Evolutionary conservation across 2,329 filamentous ascomycete species (phyloP), one percentile per base, ranked within the genome.

Genomic region (Botrytis deweyae): DNA sequence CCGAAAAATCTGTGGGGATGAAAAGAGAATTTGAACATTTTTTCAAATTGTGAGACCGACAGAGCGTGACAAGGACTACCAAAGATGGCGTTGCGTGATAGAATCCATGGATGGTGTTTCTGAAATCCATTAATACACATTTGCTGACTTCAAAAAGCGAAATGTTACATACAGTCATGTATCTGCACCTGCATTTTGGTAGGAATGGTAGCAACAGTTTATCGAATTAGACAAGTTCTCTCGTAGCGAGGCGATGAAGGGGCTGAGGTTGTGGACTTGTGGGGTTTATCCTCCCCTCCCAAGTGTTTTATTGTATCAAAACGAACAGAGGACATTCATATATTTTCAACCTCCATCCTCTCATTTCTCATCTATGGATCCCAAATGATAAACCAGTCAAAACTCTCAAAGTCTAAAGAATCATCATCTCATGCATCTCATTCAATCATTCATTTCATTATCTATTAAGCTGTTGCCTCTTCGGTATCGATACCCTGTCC

Each of bases 401-500:
- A 36, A 40, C 14, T n/a, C 25, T 42, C 25, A 40, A 38, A 42
- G 22, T 7, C 25, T n/a, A 12, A 40, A 61, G 22, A 18, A 10
- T 63, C 20, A n/a, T n/a, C 22, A 18, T n/a, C 18, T n/a, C 16
- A n/a, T 29, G n/a, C 52, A 58, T 33, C 52, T 58, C 52, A 29
- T 9, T 58, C n/a, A 29, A 58, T 58, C 61, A 40, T 40, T 10
- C 22, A 63, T n/a, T 63, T n/a, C 29, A 49, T 36, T 70, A 70
- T 62, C 55, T 36, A 29, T 38, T 52, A 46, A 71, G 22, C 69
- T 65, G 59, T 29, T 71, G 59, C 69, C 59, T 72, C 59, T 40
- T 72, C n/a, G 12, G 44, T 55, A 64, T 58, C 20, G 36, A 70
- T 70, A 10, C 16, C 52, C 59, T 25, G 33, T 65, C 52, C 59